Base-by-base conservation (phyloP, 2,329 filamentous ascomycete genomes). In the Neurospora crassa region DNA sequence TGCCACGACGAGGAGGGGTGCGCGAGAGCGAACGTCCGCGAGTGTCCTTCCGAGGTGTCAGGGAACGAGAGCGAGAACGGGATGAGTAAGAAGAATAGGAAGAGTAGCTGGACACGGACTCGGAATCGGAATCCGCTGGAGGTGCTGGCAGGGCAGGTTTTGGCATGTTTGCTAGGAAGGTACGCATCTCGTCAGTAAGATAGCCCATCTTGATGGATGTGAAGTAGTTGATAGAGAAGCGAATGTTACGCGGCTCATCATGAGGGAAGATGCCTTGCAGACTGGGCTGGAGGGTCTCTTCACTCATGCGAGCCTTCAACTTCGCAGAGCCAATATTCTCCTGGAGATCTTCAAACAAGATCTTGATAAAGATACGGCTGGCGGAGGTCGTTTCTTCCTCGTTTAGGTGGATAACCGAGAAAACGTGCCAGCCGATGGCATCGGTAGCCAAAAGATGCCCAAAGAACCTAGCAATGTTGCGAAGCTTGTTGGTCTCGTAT, bases 211-310 rank as follows among this genome's bases (percentile, higher is more conserved):
- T 94, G 77, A 99, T 97, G 77, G 94, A 96, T 11, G 96, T 99
- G 81, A 99, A 98, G 86, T 97, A 99, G 82, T 99, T 99, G 89
- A 99, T 97, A 69, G 94, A 93, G 85, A 99, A 99, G 70, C 95
- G 90, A 47, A 94, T 94, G 81, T 97, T 96, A 78, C 92, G 90
- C 34, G 94, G 89, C 77, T 94, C 93, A 79, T 98, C 94, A 73
- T 85, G 91, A 0, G 96, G 96, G 85, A 99, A 98, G 63, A 99
- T 84, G 40, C 95, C 95, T 47, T 91, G 89, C 72, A 97, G 89
- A 79, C 88, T 92, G 68, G 93, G 89, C 73, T 91, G 90, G 47
- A 98, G 84, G 68, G 89, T 87, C 63, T 96, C 92, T 76, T 97
- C 94, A 75, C 86, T 89, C 81, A 97, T 86, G 20, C 92, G 89